These are phyloP conservation scores for Lipomyces chichibuensis DNA, from an alignment of 805 yeast genomes.

Conservation along the genomic window DNA sequence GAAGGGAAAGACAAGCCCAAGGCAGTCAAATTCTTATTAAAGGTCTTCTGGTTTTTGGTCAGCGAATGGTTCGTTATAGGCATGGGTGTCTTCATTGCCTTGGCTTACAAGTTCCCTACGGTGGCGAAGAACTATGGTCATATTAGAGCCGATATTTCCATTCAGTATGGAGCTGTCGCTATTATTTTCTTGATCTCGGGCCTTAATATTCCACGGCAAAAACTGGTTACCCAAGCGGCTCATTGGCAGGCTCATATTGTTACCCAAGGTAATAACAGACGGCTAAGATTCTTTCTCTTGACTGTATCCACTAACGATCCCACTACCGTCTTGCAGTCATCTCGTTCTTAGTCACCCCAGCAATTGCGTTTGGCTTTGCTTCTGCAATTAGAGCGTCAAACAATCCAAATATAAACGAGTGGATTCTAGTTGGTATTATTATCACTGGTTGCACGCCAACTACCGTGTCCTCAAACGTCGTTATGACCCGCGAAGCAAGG, in stretches of 20 bases:
- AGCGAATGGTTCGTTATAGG: constrained; percentile 72
- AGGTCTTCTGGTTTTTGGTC: constrained; percentile 15
- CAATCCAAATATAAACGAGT: constrained; percentile 63
- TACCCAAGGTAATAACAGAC: constrained; percentile 48
- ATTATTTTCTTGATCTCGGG: constrained; percentile 82
- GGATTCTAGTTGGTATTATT: constrained; percentile 80
- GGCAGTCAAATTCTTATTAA: neutral
- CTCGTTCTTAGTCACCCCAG: constrained; percentile 71
- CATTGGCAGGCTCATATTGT: constrained; percentile 85
- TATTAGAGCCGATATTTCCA: constrained; percentile 71
- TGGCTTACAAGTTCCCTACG: constrained; percentile 77
- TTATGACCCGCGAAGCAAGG: constrained; percentile 84
- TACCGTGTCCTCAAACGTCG: constrained; percentile 88
- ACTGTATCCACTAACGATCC: neutral
- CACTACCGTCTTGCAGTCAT: constrained; percentile 42
- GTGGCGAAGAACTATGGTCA: constrained; percentile 85
- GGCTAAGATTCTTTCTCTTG: neutral
- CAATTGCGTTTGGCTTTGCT: constrained; percentile 73
- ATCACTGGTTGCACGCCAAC: constrained; percentile 89
- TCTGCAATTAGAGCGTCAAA: constrained; percentile 64
- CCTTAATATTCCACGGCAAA: constrained; percentile 68
- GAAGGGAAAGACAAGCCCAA: constrained; percentile 2
- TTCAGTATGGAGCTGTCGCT: constrained; percentile 86
- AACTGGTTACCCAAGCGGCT: constrained; percentile 61
- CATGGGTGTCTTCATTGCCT: constrained; percentile 70